Evolutionary conservation across 352 stramenopile genomes (phyloP), one percentile per base, ranked within the genome.

Genomic region (Phytophthora macrochlamydospora): DNA sequence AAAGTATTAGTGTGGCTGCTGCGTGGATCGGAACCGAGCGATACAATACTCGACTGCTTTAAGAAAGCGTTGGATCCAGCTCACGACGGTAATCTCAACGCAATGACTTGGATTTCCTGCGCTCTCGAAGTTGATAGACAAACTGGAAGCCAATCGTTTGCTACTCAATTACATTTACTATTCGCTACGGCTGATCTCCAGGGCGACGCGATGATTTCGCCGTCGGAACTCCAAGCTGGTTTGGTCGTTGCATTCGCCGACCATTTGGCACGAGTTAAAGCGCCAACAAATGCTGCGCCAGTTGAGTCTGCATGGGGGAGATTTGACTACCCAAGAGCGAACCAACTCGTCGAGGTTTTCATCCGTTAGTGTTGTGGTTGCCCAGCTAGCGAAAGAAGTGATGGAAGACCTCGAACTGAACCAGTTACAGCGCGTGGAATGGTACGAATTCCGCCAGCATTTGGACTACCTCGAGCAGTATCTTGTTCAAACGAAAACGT

Each of bases 361-460:
- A 9, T 64, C 62, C 12, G 72, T 91, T 43, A 61, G 71, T 7
- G 71, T 60, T 14, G 69, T 93, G 11, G 69, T 87, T 35, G 56
- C 66, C 1, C 69, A 75, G 0, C 65, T 93, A 8, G 77, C 78
- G 4, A 89, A 81, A 49, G 82, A 90, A 51, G 67, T 91, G 35
- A 82, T 90, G 77, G 38, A 65, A 14, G 71, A 73, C 31, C 43
- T 93, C 2, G 85, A 89, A 62, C 77, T 69, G 50, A 89, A 90
- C 66, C 61, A 85, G 30, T 86, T 72, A 54, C 66, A 75, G 18
- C 69, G 71, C 28, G 86, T 93, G 57, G 82, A 93, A 59, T 93
- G 85, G 82, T 88, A 81, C 57, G 82, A 93, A 54, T 93, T 91
- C 51, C 83, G 82, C 5, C 78, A 83, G 52, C 75, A 91, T n/a